Evolutionary conservation across 2,329 filamentous ascomycete species (phyloP), one percentile per base, ranked within the genome.

Genomic region (Falciphora oryzae): DNA sequence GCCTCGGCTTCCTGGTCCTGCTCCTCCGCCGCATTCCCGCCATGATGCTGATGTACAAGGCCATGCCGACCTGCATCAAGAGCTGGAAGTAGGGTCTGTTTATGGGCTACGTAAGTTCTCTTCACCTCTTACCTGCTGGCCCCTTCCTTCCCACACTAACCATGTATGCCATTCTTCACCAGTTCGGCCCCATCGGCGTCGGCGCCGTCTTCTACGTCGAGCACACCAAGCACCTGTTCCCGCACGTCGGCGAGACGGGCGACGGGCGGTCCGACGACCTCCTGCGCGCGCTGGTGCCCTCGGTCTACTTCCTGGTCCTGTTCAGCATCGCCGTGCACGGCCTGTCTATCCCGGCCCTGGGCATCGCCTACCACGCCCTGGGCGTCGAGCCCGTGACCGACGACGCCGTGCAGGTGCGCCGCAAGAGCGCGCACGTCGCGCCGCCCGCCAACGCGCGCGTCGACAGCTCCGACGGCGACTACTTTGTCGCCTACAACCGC

Each of bases 161-260:
- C 28, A 32, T 14, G 25, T 27, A 58, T 22, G 8, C 8, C 8
- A n/a, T 18, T 1, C 28, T 16, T n/a, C 57, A 10, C 38, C 58
- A 35, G 58, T 97, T 97, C 68, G 93, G 93, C 0, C 94, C 93
- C 0, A 93, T 97, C 65, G 93, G 94, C 3, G 93, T 97, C 1
- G 97, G 90, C n/a, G 93, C 92, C 1, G 85, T 97, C 28, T 97
- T 96, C 74, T 97, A 97, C 73, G 81, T 97, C 7, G 96, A 93
- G 68, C 79, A 81, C 65, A 76, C 77, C 2, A 73, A 74, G 10
- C 73, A 80, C 14, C 69, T 82, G 4, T 79, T 81, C 65, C 78
- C 78, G 0, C 65, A 74, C 6, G 65, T 72, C 0, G 73, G 71
- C 31, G 65, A 74, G 2, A 75, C 73, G 3, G 77, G 78, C 66